Base-by-base conservation (phyloP, 768 basidiomycete genomes). In the Auricularia heimuer region DNA sequence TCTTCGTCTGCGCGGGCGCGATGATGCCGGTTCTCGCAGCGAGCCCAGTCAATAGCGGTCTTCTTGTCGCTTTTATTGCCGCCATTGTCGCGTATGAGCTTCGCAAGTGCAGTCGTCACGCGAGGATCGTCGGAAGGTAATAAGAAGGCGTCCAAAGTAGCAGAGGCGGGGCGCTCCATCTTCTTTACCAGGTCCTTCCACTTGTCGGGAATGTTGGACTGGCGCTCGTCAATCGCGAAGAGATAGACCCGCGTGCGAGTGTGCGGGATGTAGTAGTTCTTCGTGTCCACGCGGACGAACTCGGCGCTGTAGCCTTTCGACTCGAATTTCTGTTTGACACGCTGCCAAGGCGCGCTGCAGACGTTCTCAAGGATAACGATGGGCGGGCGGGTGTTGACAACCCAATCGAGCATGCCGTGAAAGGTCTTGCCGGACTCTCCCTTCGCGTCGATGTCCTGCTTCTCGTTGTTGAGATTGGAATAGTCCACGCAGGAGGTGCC, bases 401-500 rank as follows among this genome's bases (percentile, higher is more conserved):
- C 89, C 92, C 93, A 98, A 36, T 83, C 83, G 82, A 95, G 85
- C 95, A 98, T 98, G 8, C 95, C 95, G 54, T 87, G 83, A 74
- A 97, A 98, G 0, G 95, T 98, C 44, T 90, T 82, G 6, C 95
- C 94, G 14, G 94, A 96, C 75, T 98, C 95, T 58, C 95, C 95
- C 65, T 89, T 87, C 4, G 82, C 92, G 60, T 92, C 86, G 36
- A 98, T 91, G 39, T 85, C 88, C 73, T 98, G 92, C 73, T 92
- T 92, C 72, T 91, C 84, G 69, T 89, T 94, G 74, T 98, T 98
- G 65, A 98, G 82, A 71, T 89, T 92, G n/a, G 95, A 97, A 69
- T 96, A 97, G 72, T 97, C 95, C 68, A 97, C 94, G 67, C 95
- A 98, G 24, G 94, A 96, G 1, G 95, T 98, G 36, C 95, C 95